Evolutionary conservation across 768 basidiomycete genomes (phyloP).

Genomic region (Cystoderma amianthinum): DNA sequence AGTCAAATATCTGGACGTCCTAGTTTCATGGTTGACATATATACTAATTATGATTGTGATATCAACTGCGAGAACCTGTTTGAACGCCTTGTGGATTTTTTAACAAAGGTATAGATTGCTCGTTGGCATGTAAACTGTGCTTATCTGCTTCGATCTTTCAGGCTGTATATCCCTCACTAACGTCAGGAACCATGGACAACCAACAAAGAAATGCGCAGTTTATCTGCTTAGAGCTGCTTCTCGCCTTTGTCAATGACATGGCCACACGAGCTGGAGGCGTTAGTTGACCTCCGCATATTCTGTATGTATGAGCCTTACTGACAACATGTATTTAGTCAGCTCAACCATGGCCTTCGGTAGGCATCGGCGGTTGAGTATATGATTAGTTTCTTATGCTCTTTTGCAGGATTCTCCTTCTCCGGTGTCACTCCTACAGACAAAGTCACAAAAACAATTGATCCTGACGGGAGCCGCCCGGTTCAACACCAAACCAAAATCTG

Average conservation of each 20-base stretch:
- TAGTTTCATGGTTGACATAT: conserved; percentile 94
- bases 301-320: conserved; percentile 7
- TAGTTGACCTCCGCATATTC: conserved; percentile 12
- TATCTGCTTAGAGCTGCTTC: conserved; percentile 80
- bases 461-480: conserved; percentile 80
- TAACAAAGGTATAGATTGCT: conserved; percentile 83
- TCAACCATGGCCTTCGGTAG: conserved; percentile 60
- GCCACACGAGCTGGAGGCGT: conserved; percentile 50
- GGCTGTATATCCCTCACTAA: conserved; percentile 76
- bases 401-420: conserved; percentile 48
- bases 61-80: conserved; percentile 95
- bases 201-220: conserved; percentile 78
- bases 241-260: conserved; percentile 88
- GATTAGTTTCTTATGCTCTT: neutral
- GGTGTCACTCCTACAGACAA: conserved; percentile 54
- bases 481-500: conserved; percentile 89
- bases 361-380: conserved; percentile 14
- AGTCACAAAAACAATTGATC: conserved; percentile 84
- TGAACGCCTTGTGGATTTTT: conserved; percentile 81
- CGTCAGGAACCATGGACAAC: conserved; percentile 47
- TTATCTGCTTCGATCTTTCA: conserved; percentile 18
- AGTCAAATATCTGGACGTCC: conserved; percentile 74
- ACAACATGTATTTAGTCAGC: conserved; percentile 22
- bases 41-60: conserved; percentile 95
- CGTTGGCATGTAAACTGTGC: conserved; percentile 7